Evolutionary conservation across 2,329 filamentous ascomycete genomes (phyloP), one percentile per base, ranked within the genome.

Genomic region (Didymella glomerata): DNA sequence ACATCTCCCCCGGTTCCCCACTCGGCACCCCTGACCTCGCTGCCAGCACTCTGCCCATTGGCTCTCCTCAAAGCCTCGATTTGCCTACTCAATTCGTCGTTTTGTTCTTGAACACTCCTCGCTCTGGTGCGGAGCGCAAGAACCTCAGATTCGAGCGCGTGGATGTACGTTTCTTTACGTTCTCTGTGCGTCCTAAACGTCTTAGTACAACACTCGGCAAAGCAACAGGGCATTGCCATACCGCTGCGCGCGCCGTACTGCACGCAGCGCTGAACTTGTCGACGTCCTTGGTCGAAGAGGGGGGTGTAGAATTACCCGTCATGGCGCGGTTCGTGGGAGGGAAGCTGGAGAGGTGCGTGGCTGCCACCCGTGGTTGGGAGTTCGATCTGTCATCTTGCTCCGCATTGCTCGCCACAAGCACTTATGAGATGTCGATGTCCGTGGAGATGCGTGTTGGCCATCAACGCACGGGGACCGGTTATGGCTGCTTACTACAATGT

Each of bases 221-320:
- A 18, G 16, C 6, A 45, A 13, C 16, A 28, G 16, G 25, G 2
- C 42, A 10, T 28, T 22, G 20, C 18, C 46, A 25, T 69, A 72
- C 69, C 67, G 62, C 60, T 77, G 75, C 3, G 75, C 75, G 54
- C 65, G 68, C n/a, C 75, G 72, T 4, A 77, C 68, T 66, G 38
- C 62, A 66, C 14, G 61, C 42, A 1, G 59, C 40, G 48, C 48
- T 56, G 6, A 44, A n/a, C 25, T 61, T 61, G 40, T 40, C n/a
- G 36, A 20, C 10, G 36, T 64, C 32, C 16, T 50, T 49, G 10
- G 55, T 34, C 24, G 38, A 7, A n/a, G 48, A 24, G 4, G 25
- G 24, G 13, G 36, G 24, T 42, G 48, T 10, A 36, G 48, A 42
- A 50, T 42, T 36, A 42, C 34, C n/a, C 10, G 18, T 14, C 47